These are phyloP conservation scores for Shiraia sp. DNA, from an alignment of 2,329 filamentous ascomycete genomes.

Conservation along the genomic window DNA sequence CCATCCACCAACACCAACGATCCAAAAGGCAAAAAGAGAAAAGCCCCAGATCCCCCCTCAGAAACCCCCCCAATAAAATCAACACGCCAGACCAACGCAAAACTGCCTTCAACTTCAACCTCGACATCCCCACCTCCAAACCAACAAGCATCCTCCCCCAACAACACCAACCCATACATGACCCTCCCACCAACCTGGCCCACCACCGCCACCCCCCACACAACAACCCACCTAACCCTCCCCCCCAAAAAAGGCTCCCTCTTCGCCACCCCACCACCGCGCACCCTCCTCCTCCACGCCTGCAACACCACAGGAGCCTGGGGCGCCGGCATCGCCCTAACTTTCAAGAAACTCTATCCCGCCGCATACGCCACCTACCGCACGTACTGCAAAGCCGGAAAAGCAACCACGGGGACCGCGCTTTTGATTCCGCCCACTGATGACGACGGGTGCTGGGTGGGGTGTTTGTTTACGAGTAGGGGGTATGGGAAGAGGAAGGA, in stretches of 20 bases:
- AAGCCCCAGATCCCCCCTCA: not conserved
- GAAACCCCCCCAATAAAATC: not conserved
- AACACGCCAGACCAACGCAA: not conserved
- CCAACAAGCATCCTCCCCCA: not conserved
- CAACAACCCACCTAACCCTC: not conserved
- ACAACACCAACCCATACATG: slow-evolving; percentile 7
- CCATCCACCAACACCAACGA: not conserved
- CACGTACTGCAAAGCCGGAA: slow-evolving; percentile 49
- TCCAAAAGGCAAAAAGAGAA: not conserved
- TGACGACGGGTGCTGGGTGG: slow-evolving; percentile 56
- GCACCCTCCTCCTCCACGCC: slow-evolving; percentile 60
- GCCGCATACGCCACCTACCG: slow-evolving; percentile 54
- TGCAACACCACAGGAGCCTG: slow-evolving; percentile 63
- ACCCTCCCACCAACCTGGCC: slow-evolving; percentile 8
- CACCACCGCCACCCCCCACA: not conserved
- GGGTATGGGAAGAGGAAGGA: slow-evolving; percentile 53
- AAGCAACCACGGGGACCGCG: slow-evolving; percentile 49
- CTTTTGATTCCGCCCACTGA: slow-evolving; percentile 58
- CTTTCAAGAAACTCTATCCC: slow-evolving; percentile 57
- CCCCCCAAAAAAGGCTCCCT: slow-evolving; percentile 50
- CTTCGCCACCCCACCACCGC: slow-evolving; percentile 54
- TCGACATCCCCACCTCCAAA: slow-evolving; percentile 3
- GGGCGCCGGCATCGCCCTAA: slow-evolving; percentile 61
- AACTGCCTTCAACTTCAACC: not conserved
- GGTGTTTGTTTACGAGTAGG: slow-evolving; percentile 62